Conservation (phyloP, 1,139 yeast genomes). For the Candida smagusa region DNA sequence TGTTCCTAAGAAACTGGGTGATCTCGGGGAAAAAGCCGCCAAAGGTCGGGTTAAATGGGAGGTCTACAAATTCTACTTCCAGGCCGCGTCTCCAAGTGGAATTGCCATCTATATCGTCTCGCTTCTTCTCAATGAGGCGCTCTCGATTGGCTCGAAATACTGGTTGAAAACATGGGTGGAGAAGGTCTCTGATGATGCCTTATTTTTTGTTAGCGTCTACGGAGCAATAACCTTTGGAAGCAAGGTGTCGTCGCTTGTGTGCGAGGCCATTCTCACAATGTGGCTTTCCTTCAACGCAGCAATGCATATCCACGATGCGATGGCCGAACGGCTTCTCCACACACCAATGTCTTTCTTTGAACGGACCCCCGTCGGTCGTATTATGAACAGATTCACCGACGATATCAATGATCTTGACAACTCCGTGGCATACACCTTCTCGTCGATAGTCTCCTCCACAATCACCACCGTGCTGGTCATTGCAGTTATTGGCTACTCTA, state of each 20-base stretch:
- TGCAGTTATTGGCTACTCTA: conserved; percentile 45
- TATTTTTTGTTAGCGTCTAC: too few species aligned
- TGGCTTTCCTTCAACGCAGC: conserved; percentile 24
- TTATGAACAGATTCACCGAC: conserved; percentile 55
- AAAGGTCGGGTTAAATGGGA: conserved; percentile 26
- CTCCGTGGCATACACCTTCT: conserved; percentile 44
- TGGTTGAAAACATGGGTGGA: conserved; percentile 67
- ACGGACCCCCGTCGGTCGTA: conserved; percentile 29
- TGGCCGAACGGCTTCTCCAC: conserved; percentile 22
- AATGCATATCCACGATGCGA: conserved; percentile 21
- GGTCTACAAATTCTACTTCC: conserved; percentile 21
- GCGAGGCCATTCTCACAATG: too few species aligned
- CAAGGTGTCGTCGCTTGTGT: too few species aligned
- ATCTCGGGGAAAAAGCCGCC: conserved; percentile 22
- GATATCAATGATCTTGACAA: conserved; percentile 66
- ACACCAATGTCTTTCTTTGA: conserved; percentile 33
- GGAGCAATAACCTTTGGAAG: too few species aligned
- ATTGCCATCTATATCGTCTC: conserved; percentile 13
- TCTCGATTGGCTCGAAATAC: conserved; percentile 39
- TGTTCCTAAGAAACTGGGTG: conserved; percentile 24
- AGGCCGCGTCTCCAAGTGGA: conserved; percentile 24
- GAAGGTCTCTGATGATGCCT: too few species aligned
- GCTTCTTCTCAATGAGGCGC: conserved; percentile 12
- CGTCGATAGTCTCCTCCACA: conserved; percentile 38
- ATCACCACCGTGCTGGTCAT: conserved; percentile 48